These are phyloP conservation scores for Xylaria arbuscula DNA, from an alignment of 2,329 filamentous ascomycete species.

Conservation along the genomic window DNA sequence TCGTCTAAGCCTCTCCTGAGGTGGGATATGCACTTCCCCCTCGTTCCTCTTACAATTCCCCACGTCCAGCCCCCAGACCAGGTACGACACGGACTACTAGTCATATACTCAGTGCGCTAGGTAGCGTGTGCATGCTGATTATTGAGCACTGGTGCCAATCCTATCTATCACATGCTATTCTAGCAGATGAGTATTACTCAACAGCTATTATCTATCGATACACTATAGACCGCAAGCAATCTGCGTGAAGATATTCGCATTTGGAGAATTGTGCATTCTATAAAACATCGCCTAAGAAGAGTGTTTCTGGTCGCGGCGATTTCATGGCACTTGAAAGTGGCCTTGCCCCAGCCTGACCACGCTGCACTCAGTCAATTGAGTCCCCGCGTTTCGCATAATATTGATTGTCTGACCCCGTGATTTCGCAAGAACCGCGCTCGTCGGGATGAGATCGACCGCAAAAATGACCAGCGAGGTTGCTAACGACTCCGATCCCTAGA, in stretches of 20 bases:
- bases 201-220: background rate
- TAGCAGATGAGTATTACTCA: background rate
- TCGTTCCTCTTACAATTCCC: background rate
- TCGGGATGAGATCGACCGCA: slow-evolving; percentile 33
- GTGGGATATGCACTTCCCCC: slow-evolving; percentile 12
- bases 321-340: slow-evolving; percentile 3
- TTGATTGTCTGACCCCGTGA: slow-evolving; percentile 7
- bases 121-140: background rate
- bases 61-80: background rate
- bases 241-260: slow-evolving; percentile 8
- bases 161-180: background rate
- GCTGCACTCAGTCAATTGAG: slow-evolving; percentile 16
- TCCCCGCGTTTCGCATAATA: slow-evolving; percentile 14
- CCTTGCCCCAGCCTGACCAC: background rate
- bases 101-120: background rate
- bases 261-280: background rate
- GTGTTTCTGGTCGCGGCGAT: background rate
- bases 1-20: slow-evolving; percentile 19
- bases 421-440: slow-evolving; percentile 12
- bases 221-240: background rate
- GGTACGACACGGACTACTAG: background rate
- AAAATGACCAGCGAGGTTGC: slow-evolving; percentile 21
- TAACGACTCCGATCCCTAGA: slow-evolving; percentile 1
- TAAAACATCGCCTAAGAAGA: background rate
- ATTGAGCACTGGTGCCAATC: background rate